A percentile compares a stretch with the other conserved stretches of the same genome.
These are phyloP conservation scores for Acacia pycnantha DNA, from an alignment of 331 rosid genomes.

Conservation along the genomic window DNA sequence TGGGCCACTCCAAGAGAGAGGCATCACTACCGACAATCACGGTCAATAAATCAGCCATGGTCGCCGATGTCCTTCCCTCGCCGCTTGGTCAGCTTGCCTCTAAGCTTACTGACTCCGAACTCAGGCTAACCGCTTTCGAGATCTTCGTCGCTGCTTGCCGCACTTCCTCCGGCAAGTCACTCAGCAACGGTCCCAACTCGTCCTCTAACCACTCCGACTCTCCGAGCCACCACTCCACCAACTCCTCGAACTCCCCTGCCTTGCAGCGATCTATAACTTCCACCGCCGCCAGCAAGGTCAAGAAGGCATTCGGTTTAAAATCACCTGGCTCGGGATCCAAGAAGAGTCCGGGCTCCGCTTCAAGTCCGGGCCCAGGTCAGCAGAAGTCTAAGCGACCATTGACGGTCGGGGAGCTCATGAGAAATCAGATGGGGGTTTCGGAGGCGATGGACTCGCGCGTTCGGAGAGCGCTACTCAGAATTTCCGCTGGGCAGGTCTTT, in stretches of 20 bases:
- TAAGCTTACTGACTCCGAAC: conserved; percentile 78
- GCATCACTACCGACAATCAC: conserved; percentile 36
- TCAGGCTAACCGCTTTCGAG: conserved; percentile 86
- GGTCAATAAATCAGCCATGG: conserved; percentile 35
- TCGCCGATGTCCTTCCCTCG: conserved; percentile 71
- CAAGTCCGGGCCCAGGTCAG: conserved; percentile 50
- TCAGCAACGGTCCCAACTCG: conserved; percentile 44
- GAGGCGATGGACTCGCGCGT: conserved; percentile 88
- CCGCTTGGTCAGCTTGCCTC: conserved; percentile 76
- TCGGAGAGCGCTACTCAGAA: conserved; percentile 76
- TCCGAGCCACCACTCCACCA: conserved; percentile 43
- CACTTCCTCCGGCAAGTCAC: conserved; percentile 78
- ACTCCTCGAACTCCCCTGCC: conserved; percentile 53
- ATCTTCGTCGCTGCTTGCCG: conserved; percentile 98
- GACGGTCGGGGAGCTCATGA: conserved; percentile 83
- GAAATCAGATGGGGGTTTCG: conserved; percentile 87
- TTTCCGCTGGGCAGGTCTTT: conserved; percentile 91
- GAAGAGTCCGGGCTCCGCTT: conserved; percentile 77
- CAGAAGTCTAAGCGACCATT: conserved; percentile 65
- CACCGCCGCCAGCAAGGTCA: conserved; percentile 91
- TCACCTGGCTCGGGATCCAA: conserved; percentile 84
- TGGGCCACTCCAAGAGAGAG: conserved; percentile 90
- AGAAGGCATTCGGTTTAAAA: conserved; percentile 92
- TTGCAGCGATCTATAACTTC: conserved; percentile 91
- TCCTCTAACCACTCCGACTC: conserved; percentile 45